Conservation (phyloP, 208 protist species). For the Vickermania spadyakhi region DNA sequence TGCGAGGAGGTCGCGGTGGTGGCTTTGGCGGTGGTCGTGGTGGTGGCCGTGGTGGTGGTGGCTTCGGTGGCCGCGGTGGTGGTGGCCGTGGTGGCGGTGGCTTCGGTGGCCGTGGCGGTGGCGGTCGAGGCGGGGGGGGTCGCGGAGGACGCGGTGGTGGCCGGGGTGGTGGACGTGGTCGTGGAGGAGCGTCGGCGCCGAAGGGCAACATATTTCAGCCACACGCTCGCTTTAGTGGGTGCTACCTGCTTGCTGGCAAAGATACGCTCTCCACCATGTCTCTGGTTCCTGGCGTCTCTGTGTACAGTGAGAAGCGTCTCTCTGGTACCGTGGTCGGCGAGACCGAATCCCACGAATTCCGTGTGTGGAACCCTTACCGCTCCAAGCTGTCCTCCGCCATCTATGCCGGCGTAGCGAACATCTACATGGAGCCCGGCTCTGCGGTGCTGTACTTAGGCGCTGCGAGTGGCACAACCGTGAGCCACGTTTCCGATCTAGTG, state of each 20-base stretch:
- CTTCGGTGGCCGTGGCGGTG: constrained; percentile 30
- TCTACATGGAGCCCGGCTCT: constrained; percentile 97
- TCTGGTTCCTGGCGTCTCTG: constrained; percentile 96
- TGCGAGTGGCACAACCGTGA: constrained; percentile 99
- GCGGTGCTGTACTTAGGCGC: constrained; percentile 99
- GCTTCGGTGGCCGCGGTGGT: constrained; percentile 17
- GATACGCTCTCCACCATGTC: constrained; percentile 97
- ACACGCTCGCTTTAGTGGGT: constrained; percentile 93
- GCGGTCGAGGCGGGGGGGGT: constrained; percentile 37
- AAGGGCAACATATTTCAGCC: constrained; percentile 93
- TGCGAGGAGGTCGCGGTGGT: neutral
- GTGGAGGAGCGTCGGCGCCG: constrained; percentile 38
- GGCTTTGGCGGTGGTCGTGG: constrained; percentile 30
- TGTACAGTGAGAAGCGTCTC: constrained; percentile 99
- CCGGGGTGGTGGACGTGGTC: constrained; percentile 33
- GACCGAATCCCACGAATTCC: constrained; percentile 96
- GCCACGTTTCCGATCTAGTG: constrained; percentile 99
- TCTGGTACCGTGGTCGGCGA: constrained; percentile 59
- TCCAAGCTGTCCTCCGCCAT: constrained; percentile 99
- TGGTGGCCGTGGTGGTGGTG: constrained; percentile 27
- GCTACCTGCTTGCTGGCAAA: constrained; percentile 97
- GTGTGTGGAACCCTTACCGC: constrained; percentile 99
- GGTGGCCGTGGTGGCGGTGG: constrained; percentile 37
- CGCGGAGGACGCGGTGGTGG: constrained; percentile 45
- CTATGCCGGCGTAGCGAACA: constrained; percentile 97